Base-by-base conservation (phyloP, 108 stramenopile species). In the Pseudonitzschia delicatissima region DNA sequence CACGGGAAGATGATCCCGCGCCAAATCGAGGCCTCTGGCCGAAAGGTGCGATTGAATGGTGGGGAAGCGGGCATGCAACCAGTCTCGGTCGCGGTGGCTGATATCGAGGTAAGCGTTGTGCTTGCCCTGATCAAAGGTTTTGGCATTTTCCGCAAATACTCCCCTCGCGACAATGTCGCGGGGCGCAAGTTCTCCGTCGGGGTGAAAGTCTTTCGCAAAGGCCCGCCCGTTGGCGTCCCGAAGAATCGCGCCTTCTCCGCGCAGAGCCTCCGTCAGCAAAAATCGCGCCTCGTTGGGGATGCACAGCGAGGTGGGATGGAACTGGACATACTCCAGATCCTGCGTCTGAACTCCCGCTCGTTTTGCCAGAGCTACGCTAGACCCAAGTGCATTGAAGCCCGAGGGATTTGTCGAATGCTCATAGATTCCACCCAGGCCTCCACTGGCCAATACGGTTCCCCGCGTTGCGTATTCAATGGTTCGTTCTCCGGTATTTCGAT, bases 251-350 rank as follows among this genome's bases (percentile, higher is more conserved):
- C 96, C 96, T 51, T 95, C 95, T 17, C 96, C 96, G 15, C 96
- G 80, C 37, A 97, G 67, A 4, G 96, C 95, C 76, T 97, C 96
- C 5, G 93, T 92, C 57, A 97, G 68, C n/a, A 97, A 77, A 65
- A 96, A 97, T 23, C 94, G 80, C 9, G 87, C 69, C 63, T 93
- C 90, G 47, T 88, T 84, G 28, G 93, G 93, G 23, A 95, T 64
- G 76, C 72, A 82, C 25, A 97, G 68, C 0, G 96, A 83, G 0
- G 96, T 97, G 36, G 96, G 96, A 68, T 97, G 96, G 68, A 97
- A 97, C 76, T 97, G 96, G 0, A 97, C 95, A 69, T 95, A 97
- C 67, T 97, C 95, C 87, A 96, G 77, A 53, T 95, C 93, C 12
- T 85, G 78, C 1, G 81, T 80, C 11, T 55, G 68, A 4, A 90